Conservation (phyloP, 1,284 basidiomycete genomes). For the Afroboletus lepidellus region DNA sequence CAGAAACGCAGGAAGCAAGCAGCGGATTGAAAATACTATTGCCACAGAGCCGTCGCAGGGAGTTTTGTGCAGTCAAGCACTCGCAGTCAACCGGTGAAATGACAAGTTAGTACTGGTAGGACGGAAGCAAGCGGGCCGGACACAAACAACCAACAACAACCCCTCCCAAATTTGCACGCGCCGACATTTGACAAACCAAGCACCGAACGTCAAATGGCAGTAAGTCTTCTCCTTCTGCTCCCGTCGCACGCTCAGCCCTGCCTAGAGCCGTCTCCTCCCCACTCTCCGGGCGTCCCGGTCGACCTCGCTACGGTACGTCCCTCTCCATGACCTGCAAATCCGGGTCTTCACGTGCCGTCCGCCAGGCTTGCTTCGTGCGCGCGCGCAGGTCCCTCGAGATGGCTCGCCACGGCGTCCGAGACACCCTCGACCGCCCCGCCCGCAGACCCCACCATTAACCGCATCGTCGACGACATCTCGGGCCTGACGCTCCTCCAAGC, state of each 20-base stretch:
- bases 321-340: neutral
- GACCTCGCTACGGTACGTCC: constrained; percentile 18
- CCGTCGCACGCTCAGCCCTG: neutral
- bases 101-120: neutral
- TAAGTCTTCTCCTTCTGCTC: constrained; percentile 12
- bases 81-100: too few relatives aligned
- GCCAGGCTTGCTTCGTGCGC: constrained; percentile 24
- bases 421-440: constrained; percentile 43
- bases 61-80: too few relatives aligned
- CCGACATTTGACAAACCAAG: neutral
- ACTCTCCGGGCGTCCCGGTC: constrained; percentile 20
- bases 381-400: constrained; percentile 38
- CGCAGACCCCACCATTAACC: constrained; percentile 71
- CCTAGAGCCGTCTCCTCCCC: constrained; percentile 21
- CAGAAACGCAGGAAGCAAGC: too few relatives aligned
- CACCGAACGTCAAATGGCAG: constrained; percentile 21
- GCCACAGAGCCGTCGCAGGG: too few relatives aligned
- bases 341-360: neutral
- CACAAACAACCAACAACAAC: constrained; percentile 26
- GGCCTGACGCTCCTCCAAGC: constrained; percentile 91
- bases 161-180: constrained; percentile 18
- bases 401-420: constrained; percentile 46
- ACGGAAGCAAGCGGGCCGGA: neutral
- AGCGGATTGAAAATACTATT: too few relatives aligned
- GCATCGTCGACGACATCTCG: constrained; percentile 94